Percentiles rank a stretch among this genome's conserved stretches.
These are phyloP conservation scores for Seiridium cupressi DNA, from an alignment of 2,329 filamentous ascomycete genomes.

Conservation along the genomic window DNA sequence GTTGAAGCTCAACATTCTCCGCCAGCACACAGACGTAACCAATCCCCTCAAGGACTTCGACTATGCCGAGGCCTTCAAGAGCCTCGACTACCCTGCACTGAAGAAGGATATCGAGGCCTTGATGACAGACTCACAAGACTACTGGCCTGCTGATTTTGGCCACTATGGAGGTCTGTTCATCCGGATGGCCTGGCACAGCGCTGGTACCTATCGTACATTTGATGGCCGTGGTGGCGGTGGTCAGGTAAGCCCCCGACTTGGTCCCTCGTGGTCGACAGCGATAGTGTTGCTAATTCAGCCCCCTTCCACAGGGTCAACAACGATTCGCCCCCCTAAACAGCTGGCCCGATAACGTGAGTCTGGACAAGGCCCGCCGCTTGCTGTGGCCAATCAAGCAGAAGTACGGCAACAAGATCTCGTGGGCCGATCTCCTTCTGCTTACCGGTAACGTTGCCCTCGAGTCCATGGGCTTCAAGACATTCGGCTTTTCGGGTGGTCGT, in stretches of 20 bases:
- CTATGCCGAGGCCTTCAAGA: conserved; percentile 72
- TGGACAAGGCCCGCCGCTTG: conserved; percentile 78
- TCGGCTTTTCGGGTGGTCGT: conserved; percentile 73
- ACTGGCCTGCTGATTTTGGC: conserved; percentile 80
- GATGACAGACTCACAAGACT: conserved; percentile 78
- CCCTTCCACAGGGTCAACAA: conserved; percentile 60
- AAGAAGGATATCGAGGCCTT: conserved; percentile 72
- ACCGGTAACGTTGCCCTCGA: conserved; percentile 76
- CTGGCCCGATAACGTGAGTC: conserved; percentile 76
- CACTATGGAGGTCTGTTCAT: conserved; percentile 81
- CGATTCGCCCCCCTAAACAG: conserved; percentile 78
- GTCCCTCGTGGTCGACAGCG: not conserved
- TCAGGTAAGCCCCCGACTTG: conserved; percentile 15
- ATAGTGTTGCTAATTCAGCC: not conserved
- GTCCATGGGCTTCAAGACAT: conserved; percentile 71
- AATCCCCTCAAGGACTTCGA: conserved; percentile 70
- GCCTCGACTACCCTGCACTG: conserved; percentile 65
- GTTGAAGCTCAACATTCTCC: conserved; percentile 68
- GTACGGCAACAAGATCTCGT: conserved; percentile 80
- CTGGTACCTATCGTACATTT: conserved; percentile 73
- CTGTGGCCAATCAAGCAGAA: conserved; percentile 83
- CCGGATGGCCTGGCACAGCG: conserved; percentile 79
- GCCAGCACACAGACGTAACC: conserved; percentile 63
- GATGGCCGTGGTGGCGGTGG: conserved; percentile 76
- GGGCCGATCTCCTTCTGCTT: conserved; percentile 71